Evolutionary conservation across 1,284 basidiomycete genomes (phyloP).

Genomic region (Ustilago trichophora): DNA sequence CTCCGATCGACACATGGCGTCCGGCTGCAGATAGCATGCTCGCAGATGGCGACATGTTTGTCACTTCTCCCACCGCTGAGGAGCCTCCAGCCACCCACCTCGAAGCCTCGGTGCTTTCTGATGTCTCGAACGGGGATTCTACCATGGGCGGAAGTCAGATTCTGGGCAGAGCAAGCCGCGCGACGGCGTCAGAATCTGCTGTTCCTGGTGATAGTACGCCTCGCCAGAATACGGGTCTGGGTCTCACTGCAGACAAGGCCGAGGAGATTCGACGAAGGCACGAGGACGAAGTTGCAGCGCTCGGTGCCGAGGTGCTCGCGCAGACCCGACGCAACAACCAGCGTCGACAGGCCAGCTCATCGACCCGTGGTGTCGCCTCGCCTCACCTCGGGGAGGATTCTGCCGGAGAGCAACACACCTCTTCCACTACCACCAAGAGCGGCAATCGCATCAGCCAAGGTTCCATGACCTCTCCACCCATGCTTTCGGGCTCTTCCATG

Average conservation of each 20-base stretch:
- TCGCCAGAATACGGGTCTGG: slow-evolving; percentile 41
- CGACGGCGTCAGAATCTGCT: slow-evolving; percentile 5
- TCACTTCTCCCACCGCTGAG: slow-evolving; percentile 18
- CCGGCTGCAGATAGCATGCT: slow-evolving; percentile 1
- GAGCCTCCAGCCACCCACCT: slow-evolving; percentile 6
- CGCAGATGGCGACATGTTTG: neutral
- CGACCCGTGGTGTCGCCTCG: slow-evolving; percentile 5
- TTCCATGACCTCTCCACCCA: slow-evolving; percentile 3
- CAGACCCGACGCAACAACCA: slow-evolving; percentile 51
- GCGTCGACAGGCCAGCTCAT: slow-evolving; percentile 28
- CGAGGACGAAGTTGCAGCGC: slow-evolving; percentile 60
- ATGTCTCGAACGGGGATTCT: slow-evolving; percentile 7
- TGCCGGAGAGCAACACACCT: slow-evolving; percentile 10
- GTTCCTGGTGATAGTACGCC: slow-evolving; percentile 31
- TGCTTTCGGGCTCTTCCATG: slow-evolving; percentile 8
- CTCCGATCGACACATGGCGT: slow-evolving; percentile 16
- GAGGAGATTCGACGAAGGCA: slow-evolving; percentile 58
- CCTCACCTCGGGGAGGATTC: slow-evolving; percentile 15
- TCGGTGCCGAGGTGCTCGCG: slow-evolving; percentile 59
- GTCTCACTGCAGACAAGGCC: slow-evolving; percentile 45
- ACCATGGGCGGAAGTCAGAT: slow-evolving; percentile 15
- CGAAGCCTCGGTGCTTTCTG: slow-evolving; percentile 23
- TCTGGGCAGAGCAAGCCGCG: slow-evolving; percentile 6
- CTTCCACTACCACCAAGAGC: slow-evolving; percentile 12
- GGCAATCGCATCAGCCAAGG: slow-evolving; percentile 5